Evolutionary conservation across 2,329 filamentous ascomycete species (phyloP).

Genomic region (Trichoderma sp.): DNA sequence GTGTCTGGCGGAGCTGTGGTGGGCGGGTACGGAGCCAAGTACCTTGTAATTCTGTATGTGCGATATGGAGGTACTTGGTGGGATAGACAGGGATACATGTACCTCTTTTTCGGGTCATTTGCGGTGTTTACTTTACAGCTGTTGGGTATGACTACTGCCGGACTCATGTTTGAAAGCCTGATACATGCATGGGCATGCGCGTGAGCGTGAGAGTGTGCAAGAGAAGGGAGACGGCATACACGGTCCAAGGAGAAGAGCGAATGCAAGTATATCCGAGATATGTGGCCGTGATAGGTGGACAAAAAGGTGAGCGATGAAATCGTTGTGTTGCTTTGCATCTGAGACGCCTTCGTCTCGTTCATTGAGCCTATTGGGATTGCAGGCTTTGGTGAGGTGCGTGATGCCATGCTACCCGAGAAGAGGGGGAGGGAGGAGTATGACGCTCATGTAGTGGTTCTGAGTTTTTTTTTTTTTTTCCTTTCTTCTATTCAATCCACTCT

Average conservation of each 20-base stretch:
- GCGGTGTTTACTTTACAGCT: not conserved
- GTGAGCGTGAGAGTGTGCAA: not conserved
- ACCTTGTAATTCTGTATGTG: not conserved
- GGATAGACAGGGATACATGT: not conserved
- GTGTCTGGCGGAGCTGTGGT: not conserved
- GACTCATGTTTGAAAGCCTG: not conserved
- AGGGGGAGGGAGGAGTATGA: not conserved
- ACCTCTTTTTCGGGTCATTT: not conserved
- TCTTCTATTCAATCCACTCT: not conserved
- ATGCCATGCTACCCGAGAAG: constrained; percentile 1
- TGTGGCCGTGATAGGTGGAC: not conserved
- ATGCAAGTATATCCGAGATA: not conserved
- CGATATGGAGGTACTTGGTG: not conserved
- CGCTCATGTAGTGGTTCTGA: not conserved
- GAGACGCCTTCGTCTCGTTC: not conserved
- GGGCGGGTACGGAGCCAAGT: not conserved
- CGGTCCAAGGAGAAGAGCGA: not conserved
- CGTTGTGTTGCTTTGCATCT: not conserved
- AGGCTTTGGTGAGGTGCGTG: not conserved
- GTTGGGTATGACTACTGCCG: not conserved
- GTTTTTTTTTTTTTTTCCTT: no score
- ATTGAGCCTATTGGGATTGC: not conserved
- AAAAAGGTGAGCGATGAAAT: not conserved
- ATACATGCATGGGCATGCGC: not conserved
- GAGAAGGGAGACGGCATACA: not conserved